Evolutionary conservation across 768 basidiomycete species (phyloP), one percentile per base, ranked within the genome.

Genomic region (Macrolepiota fuliginosa): DNA sequence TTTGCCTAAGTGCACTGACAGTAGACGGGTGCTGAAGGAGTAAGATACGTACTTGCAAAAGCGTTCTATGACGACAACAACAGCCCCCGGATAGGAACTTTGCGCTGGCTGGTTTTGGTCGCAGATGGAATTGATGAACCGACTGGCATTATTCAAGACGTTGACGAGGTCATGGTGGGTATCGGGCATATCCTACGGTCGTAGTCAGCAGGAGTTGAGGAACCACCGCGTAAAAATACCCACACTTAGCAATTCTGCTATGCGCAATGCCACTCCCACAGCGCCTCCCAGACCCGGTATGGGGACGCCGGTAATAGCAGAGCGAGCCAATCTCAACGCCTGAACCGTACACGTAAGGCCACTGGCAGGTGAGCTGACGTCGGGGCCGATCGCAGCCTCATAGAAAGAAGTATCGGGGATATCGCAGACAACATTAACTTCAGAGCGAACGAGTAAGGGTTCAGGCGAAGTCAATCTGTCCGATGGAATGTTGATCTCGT

Each of bases 181-280:
- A n/a, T 46, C 32, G 13, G n/a, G 40, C 42, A 54, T 54, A 13
- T 53, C 59, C 59, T 61, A 25, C 12, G 40, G 22, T 46, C 13
- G 17, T 24, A 10, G 29, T 54, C 39, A 46, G 42, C 29, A 7
- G 15, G 5, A n/a, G 15, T 46, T n/a, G 5, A 22, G 35, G 13
- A 32, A 35, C 36, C 19, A 19, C 10, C 12, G 7, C 36, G n/a
- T 19, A 39, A 58, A n/a, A n/a, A 13, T 17, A 61, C 59, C 25
- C 17, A 61, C 59, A 37, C 6, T 46, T 27, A 61, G 15, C 17
- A 40, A 29, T 37, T 61, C 52, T 3, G 59, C 50, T 53, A 61
- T 45, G 10, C 40, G 51, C 32, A 61, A 36, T 3, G 52, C 51
- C 2, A 53, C 27, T 54, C 39, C 51, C 32, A 61, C 53, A 10